These are phyloP conservation scores for Drosera capensis DNA, from an alignment of 148 eudicot genomes.

Conservation along the genomic window DNA sequence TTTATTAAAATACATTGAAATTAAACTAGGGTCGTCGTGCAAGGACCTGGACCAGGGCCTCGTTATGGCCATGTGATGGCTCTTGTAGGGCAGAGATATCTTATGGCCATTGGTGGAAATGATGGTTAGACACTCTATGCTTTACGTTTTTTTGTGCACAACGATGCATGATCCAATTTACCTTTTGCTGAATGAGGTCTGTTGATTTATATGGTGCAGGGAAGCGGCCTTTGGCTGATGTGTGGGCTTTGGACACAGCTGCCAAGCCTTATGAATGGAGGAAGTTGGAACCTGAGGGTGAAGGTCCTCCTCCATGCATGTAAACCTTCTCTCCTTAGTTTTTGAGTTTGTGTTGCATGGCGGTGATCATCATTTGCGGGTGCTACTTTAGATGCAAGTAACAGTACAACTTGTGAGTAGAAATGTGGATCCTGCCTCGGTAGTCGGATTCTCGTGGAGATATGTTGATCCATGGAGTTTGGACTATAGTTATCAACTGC, in stretches of 20 bases:
- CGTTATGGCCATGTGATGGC: slow-evolving; percentile 99
- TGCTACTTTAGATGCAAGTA: too few species aligned
- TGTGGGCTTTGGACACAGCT: slow-evolving; percentile 97
- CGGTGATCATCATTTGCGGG: too few species aligned
- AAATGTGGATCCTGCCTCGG: too few species aligned
- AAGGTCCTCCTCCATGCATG: slow-evolving; percentile 99
- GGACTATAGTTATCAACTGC: too few species aligned
- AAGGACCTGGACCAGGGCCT: slow-evolving; percentile 99
- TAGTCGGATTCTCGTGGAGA: too few species aligned
- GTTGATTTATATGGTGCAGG: slow-evolving; percentile 31
- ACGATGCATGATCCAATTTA: neutral
- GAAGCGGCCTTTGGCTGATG: slow-evolving; percentile 94
- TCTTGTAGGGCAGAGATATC: slow-evolving; percentile 95
- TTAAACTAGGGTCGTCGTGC: slow-evolving; percentile 80
- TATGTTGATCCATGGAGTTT: too few species aligned
- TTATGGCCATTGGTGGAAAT: slow-evolving; percentile 99
- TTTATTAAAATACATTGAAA: slow-evolving; percentile 4
- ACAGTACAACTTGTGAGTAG: too few species aligned
- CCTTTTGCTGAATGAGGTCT: neutral
- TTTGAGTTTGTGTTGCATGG: too few species aligned
- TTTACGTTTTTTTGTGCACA: neutral
- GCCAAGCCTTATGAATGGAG: slow-evolving; percentile 98
- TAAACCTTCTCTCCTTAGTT: slow-evolving; percentile 18
- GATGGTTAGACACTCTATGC: slow-evolving; percentile 47
- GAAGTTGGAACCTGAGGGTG: slow-evolving; percentile 98